These are phyloP conservation scores for Apiospora pterosperma DNA, from an alignment of 2,329 filamentous ascomycete species.

Conservation along the genomic window DNA sequence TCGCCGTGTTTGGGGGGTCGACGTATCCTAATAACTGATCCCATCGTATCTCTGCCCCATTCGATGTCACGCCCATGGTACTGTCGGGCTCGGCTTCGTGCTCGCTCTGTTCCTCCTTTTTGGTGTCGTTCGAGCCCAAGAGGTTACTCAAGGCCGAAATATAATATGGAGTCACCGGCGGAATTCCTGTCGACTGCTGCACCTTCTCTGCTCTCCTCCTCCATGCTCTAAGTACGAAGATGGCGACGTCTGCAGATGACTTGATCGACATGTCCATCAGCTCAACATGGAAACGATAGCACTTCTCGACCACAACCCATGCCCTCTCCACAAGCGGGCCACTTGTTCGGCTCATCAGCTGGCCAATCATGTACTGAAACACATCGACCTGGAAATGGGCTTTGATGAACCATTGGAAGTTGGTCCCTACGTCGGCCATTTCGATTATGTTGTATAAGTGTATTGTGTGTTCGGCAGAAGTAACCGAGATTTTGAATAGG, in stretches of 20 bases:
- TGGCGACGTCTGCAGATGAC: constrained; percentile 40
- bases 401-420: constrained; percentile 50
- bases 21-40: constrained; percentile 29
- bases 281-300: constrained; percentile 48
- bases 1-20: constrained; percentile 19
- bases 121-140: constrained; percentile 36
- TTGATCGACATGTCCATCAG: constrained; percentile 47
- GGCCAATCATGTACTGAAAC: constrained; percentile 52
- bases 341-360: constrained; percentile 46
- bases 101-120: background rate
- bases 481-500: constrained; percentile 52
- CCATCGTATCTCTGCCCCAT: constrained; percentile 21
- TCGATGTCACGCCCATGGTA: constrained; percentile 6
- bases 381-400: constrained; percentile 54
- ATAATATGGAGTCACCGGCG: constrained; percentile 40
- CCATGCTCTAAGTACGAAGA: constrained; percentile 51
- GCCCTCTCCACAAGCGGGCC: constrained; percentile 51
- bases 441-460: constrained; percentile 39
- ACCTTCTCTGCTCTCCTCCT: constrained; percentile 43
- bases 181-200: constrained; percentile 28
- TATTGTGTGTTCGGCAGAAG: constrained; percentile 44
- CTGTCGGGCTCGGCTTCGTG: background rate
- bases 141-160: constrained; percentile 41
- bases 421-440: constrained; percentile 29
- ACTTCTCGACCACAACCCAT: constrained; percentile 44